Percentiles rank a stretch among this genome's conserved stretches.
phyloP scores from a whole-genome alignment of 192 early-diverging fungal species.

The Coemansia guatemalensis region DNA sequence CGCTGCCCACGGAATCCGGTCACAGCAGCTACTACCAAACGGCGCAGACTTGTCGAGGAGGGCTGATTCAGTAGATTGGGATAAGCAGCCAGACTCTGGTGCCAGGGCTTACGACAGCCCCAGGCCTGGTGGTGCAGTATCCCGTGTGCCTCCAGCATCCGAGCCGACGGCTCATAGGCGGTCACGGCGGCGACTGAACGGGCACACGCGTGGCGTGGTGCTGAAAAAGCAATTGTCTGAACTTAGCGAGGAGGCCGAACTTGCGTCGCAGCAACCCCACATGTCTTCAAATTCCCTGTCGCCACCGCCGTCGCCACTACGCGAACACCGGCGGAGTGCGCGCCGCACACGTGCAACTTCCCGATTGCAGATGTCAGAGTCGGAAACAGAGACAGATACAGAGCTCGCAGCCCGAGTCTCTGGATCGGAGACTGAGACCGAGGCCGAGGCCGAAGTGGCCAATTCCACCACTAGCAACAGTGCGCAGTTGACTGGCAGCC shows the following conservation, averaged over 20 bases:
- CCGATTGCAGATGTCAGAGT: conserved; percentile 16
- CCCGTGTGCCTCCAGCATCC: conserved; percentile 18
- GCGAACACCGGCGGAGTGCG: conserved; percentile 12
- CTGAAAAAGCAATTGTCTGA: conserved; percentile 34
- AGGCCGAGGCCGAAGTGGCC: conserved; percentile 7
- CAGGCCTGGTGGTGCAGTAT: background rate
- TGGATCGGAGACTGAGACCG: conserved; percentile 41
- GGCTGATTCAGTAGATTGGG: background rate
- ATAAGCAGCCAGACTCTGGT: background rate
- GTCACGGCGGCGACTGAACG: conserved; percentile 16
- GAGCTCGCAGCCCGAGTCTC: conserved; percentile 14
- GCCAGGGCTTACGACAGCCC: background rate
- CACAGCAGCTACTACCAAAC: background rate
- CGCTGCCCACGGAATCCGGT: background rate
- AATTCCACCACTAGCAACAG: background rate
- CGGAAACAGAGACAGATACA: conserved; percentile 31
- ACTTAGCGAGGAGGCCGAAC: conserved; percentile 36
- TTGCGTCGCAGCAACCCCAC: conserved; percentile 4
- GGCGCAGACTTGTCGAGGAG: background rate
- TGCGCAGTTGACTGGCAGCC: background rate
- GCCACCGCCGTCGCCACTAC: conserved; percentile 21
- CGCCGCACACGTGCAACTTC: conserved; percentile 7
- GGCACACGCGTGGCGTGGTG: conserved; percentile 13
- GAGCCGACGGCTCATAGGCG: conserved; percentile 35
- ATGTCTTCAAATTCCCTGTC: conserved; percentile 26